Base-by-base conservation (phyloP, 2,329 filamentous ascomycete species). In the Neonectria faginata region DNA sequence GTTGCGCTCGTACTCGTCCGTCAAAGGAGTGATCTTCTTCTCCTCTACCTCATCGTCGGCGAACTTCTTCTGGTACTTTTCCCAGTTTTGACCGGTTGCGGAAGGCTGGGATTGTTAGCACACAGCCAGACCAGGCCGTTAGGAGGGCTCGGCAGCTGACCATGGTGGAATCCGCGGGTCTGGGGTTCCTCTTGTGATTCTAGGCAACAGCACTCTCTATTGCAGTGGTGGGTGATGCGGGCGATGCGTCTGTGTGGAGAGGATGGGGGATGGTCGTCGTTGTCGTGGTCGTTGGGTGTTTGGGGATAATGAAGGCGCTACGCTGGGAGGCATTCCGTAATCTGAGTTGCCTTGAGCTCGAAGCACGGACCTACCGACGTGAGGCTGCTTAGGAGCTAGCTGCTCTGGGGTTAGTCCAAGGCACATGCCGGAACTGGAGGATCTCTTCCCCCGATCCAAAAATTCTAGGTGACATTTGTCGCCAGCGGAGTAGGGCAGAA, bases 21-120 rank as follows among this genome's bases (percentile, higher is more conserved):
- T 92, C 68, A 99, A 85, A 71, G 96, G 96, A 65, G 94, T 95
- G 79, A 99, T 99, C 89, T 99, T 99, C 91, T 99, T 99, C 88
- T 99, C 96, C 80, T 97, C 94, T 81, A 94, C 86, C 80, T 98
- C 96, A 76, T 99, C 96, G 78, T 99, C 96, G 78, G 91, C 95
- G 78, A 93, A 99, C 78, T 91, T 94, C 88, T 98, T 97, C 84
- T 92, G 89, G 87, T 97, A 98, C 86, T 98, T 98, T 88, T 99
- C 96, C 96, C 96, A 99, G 88, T 89, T 93, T 81, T 87, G 84
- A 79, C 96, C 96, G 76, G 92, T 97, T 82, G 96, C 95, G 85
- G 92, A 95, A 87, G 94, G 94, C 94, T 97, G 88, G 64, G 25
- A 47, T 20, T 42, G 68, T 78, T 68, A 78, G 71, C 67, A 66